phyloP scores from a whole-genome alignment of 1,139 yeast genomes.

The Dujonia santamariae region DNA sequence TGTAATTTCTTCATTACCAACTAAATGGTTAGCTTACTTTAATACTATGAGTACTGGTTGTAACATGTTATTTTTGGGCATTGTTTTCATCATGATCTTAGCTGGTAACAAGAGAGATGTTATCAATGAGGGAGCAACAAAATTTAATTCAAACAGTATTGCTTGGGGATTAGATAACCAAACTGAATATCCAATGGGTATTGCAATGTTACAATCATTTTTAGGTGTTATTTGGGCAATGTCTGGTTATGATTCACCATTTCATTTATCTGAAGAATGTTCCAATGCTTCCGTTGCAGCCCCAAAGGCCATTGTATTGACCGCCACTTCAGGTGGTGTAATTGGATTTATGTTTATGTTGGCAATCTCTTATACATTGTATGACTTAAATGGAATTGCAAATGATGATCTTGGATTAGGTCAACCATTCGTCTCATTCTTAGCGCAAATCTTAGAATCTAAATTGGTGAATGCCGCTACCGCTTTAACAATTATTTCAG shows the following conservation, averaged over 20 bases:
- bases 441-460: conserved; percentile 48
- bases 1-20: conserved; percentile 46
- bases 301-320: conserved; percentile 65
- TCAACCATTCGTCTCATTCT: conserved; percentile 62
- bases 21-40: conserved; percentile 55
- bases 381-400: conserved; percentile 49
- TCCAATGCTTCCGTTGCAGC: conserved; percentile 63
- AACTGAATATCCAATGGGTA: conserved; percentile 67
- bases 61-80: conserved; percentile 49
- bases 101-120: conserved; percentile 48
- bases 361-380: conserved; percentile 64
- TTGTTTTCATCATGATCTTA: conserved; percentile 56
- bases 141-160: conserved; percentile 46
- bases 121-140: conserved; percentile 23
- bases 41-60: conserved; percentile 50
- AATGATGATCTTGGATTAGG: conserved; percentile 53
- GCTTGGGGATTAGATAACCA: conserved; percentile 63
- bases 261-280: conserved; percentile 72
- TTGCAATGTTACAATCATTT: conserved; percentile 58
- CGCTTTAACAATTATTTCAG: conserved; percentile 57
- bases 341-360: conserved; percentile 64
- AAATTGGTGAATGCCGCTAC: conserved; percentile 51
- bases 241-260: conserved; percentile 75
- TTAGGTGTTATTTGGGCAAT: conserved; percentile 73
- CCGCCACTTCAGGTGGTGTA: conserved; percentile 59